These are phyloP conservation scores for Plasmodium knowlesi DNA, from an alignment of 169 alveolate genomes.

Conservation along the genomic window DNA sequence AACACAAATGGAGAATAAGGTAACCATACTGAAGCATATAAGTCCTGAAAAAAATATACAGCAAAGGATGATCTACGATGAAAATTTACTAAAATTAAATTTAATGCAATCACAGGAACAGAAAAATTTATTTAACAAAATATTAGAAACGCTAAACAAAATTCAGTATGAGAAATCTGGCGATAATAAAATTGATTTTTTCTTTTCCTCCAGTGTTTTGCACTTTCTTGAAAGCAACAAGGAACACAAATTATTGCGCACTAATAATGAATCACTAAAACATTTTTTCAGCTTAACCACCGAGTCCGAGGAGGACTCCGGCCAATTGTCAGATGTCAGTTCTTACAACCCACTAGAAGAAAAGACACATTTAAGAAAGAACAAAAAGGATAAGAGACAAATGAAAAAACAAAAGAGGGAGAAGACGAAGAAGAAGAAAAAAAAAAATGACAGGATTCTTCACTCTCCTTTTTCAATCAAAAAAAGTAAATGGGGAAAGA, in stretches of 20 bases:
- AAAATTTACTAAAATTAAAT: constrained; percentile 54
- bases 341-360: neutral
- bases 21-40: constrained; percentile 10
- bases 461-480: neutral
- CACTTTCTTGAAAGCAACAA: constrained; percentile 24
- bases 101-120: constrained; percentile 64
- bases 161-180: constrained; percentile 25
- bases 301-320: neutral
- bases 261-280: neutral
- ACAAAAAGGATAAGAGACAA: neutral
- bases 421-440: constrained; percentile 23
- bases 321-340: neutral
- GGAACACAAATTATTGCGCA: neutral
- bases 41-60: neutral
- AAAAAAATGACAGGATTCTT: neutral
- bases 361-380: neutral
- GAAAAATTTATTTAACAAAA: constrained; percentile 65
- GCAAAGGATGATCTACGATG: constrained; percentile 13
- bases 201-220: constrained; percentile 39
- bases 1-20: constrained; percentile 19
- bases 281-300: neutral
- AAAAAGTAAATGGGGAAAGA: constrained; percentile 10
- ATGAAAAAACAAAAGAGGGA: neutral
- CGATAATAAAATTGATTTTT: constrained; percentile 24
- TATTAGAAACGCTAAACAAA: constrained; percentile 46